phyloP scores from a whole-genome alignment of 768 basidiomycete genomes.

The Panellus pusillus region DNA sequence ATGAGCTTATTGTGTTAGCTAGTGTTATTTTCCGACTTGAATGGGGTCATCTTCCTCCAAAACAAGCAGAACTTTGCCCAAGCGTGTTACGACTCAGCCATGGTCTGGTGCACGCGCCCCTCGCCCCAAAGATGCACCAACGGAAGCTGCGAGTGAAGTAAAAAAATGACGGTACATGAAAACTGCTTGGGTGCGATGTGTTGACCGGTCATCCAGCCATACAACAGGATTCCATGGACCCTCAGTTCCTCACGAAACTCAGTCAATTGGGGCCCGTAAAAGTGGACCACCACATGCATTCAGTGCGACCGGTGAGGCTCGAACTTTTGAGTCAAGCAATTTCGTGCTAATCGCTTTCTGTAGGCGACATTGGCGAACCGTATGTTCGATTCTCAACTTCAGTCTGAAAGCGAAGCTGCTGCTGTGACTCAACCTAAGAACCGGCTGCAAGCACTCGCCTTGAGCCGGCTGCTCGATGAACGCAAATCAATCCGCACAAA shows the following conservation, averaged over 20 bases:
- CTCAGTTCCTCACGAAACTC: slow-evolving; percentile 68
- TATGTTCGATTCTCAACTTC: slow-evolving; percentile 53
- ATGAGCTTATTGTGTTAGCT: not conserved
- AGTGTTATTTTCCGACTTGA: not conserved
- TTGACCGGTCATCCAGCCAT: slow-evolving; percentile 42
- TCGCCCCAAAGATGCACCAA: slow-evolving; percentile 24
- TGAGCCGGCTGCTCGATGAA: slow-evolving; percentile 62
- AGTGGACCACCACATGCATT: slow-evolving; percentile 65
- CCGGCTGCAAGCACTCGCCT: slow-evolving; percentile 49
- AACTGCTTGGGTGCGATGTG: not conserved
- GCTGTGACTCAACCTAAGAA: slow-evolving; percentile 44
- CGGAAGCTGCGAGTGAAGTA: slow-evolving; percentile 46
- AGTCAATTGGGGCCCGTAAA: slow-evolving; percentile 63
- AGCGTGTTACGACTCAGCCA: slow-evolving; percentile 39
- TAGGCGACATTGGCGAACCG: slow-evolving; percentile 34
- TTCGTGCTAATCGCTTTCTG: slow-evolving; percentile 11
- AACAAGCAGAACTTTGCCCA: slow-evolving; percentile 55
- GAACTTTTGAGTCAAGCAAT: not conserved
- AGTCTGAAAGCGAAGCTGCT: slow-evolving; percentile 57
- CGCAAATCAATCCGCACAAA: slow-evolving; percentile 48
- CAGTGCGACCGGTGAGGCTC: slow-evolving; percentile 46
- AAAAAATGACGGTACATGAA: slow-evolving; percentile 46
- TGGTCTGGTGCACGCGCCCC: slow-evolving; percentile 50
- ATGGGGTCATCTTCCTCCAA: slow-evolving; percentile 72
- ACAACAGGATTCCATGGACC: slow-evolving; percentile 65